These are phyloP conservation scores for Ogataea kodamae DNA, from an alignment of 805 yeast species.

Conservation along the genomic window DNA sequence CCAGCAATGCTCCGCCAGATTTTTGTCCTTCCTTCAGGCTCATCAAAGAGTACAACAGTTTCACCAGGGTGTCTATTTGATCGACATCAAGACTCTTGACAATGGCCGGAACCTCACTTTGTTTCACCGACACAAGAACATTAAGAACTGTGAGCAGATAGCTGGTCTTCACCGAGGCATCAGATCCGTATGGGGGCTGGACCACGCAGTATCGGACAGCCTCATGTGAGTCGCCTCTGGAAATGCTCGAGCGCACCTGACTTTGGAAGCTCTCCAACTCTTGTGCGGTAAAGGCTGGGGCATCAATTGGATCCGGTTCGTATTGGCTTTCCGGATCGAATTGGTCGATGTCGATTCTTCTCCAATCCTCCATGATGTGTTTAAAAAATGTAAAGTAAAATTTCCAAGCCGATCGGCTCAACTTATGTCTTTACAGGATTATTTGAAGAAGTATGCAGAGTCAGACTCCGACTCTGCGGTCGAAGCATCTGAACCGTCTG, in stretches of 20 bases:
- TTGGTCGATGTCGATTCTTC: constrained; percentile 92
- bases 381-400: too few species aligned
- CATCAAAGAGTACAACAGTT: constrained; percentile 87
- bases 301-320: constrained; percentile 24
- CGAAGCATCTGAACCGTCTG: constrained; percentile 12
- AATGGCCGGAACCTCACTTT: constrained; percentile 60
- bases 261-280: constrained; percentile 55
- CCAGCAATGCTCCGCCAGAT: constrained; percentile 79
- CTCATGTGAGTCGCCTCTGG: constrained; percentile 67
- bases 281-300: constrained; percentile 44
- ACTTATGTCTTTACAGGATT: constrained; percentile 8
- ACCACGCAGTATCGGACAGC: constrained; percentile 64
- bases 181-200: constrained; percentile 82
- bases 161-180: constrained; percentile 48
- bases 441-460: constrained; percentile 7
- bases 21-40: constrained; percentile 70
- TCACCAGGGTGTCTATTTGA: constrained; percentile 74
- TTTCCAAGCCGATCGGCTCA: constrained; percentile 10
- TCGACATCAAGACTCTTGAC: constrained; percentile 56
- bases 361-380: constrained; percentile 66
- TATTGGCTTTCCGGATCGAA: constrained; percentile 72
- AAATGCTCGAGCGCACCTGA: constrained; percentile 57
- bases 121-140: constrained; percentile 62
- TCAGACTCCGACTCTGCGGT: neutral
- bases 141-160: constrained; percentile 62